Evolutionary conservation across 2,329 filamentous ascomycete species (phyloP).

Genomic region (Ambrosiella beaveri): DNA sequence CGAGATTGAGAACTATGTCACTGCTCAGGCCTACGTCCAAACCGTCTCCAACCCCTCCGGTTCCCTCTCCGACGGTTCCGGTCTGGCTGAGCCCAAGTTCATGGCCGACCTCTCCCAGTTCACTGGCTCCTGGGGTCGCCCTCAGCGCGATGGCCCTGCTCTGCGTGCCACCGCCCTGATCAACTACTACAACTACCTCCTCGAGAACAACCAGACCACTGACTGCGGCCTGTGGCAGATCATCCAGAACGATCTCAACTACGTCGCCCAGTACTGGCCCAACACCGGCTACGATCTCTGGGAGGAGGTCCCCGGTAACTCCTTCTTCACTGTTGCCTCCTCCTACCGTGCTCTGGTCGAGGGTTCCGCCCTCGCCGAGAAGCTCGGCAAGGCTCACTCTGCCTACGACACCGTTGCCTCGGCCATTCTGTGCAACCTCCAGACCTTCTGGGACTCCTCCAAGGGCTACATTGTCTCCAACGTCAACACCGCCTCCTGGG

Average conservation of each 20-base stretch:
- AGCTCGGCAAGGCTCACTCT: slow-evolving; percentile 41
- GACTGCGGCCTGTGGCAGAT: slow-evolving; percentile 48
- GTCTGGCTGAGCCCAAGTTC: slow-evolving; percentile 59
- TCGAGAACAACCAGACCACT: slow-evolving; percentile 44
- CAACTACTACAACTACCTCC: slow-evolving; percentile 54
- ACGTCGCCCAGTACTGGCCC: slow-evolving; percentile 58
- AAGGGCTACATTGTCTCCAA: slow-evolving; percentile 51
- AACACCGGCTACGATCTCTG: slow-evolving; percentile 57
- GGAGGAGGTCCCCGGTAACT: slow-evolving; percentile 63
- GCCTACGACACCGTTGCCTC: slow-evolving; percentile 49
- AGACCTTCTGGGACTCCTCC: slow-evolving; percentile 51
- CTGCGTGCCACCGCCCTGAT: slow-evolving; percentile 59
- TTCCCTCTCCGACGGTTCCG: slow-evolving; percentile 30
- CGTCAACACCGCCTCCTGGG: slow-evolving; percentile 23
- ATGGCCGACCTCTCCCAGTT: slow-evolving; percentile 45
- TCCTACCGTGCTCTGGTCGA: slow-evolving; percentile 54
- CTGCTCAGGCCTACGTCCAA: slow-evolving; percentile 48
- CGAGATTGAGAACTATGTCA: slow-evolving; percentile 50
- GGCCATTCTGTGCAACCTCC: slow-evolving; percentile 54
- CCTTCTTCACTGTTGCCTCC: slow-evolving; percentile 59
- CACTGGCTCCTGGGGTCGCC: slow-evolving; percentile 54
- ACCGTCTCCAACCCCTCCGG: slow-evolving; percentile 54
- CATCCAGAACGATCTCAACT: slow-evolving; percentile 57
- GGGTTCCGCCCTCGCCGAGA: slow-evolving; percentile 47
- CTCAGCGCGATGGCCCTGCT: slow-evolving; percentile 64